Evolutionary conservation across 331 rosid species (phyloP), one percentile per base, ranked within the genome.

Genomic region (Ulmus americana): DNA sequence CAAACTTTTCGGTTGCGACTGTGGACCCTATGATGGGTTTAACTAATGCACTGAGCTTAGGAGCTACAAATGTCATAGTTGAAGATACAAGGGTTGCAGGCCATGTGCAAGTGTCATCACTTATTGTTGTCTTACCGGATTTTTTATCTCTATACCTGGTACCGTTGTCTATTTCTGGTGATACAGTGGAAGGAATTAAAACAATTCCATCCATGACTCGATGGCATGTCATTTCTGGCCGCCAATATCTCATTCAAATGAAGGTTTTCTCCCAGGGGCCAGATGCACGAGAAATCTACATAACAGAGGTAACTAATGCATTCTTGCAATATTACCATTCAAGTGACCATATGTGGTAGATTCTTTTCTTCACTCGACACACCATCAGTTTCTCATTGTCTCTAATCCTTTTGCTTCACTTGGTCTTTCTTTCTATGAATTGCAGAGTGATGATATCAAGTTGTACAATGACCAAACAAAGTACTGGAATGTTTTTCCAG

Each of bases 21-120:
- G 85, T 85, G 75, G 91, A 83, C 79, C 67, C 89, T 46, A 39
- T 47, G 71, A 71, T 80, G 78, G 98, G 98, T 50, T 75, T 76
- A 69, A 81, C 83, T 8, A 65, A 74, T 64, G 94, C 98, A 41
- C 68, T 82, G 62, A 78, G 77, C 72, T 76, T 92, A 71, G 98
- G 98, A 54, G 74, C 68, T 72, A 76, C 96, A 48, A 55, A 82
- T 79, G 79, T 85, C 68, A 70, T 80, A 62, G 98, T 89, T 63
- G 89, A 88, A 75, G 98, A 92, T 77, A 88, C 81, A 57, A 85
- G 98, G 78, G 95, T 92, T 80, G 80, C 83, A n/a, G 91, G 88
- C 42, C 96, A 92, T 78, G 68, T 74, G 39, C 98, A 92, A 85
- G 81, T 82, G 52, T 92, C 98, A 64, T 83, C 95, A 67, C 80